phyloP scores from a whole-genome alignment of 2,329 filamentous ascomycete species.

The Hortaea sp. region DNA sequence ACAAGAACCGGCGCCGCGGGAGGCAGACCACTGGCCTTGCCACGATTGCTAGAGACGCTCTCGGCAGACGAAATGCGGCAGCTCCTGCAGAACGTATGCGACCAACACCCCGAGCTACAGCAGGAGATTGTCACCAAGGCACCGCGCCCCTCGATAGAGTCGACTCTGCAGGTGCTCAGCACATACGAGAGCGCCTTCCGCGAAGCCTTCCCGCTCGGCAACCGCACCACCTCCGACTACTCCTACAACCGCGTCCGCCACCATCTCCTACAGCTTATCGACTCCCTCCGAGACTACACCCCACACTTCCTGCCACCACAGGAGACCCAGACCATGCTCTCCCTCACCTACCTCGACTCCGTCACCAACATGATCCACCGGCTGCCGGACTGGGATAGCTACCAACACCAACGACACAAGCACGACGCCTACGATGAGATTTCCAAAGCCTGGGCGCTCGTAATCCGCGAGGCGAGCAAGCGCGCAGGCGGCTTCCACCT shows the following conservation, averaged over 20 bases:
- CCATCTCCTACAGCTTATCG: constrained; percentile 67
- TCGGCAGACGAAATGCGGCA: constrained; percentile 74
- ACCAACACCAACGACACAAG: constrained; percentile 83
- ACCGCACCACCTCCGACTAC: constrained; percentile 79
- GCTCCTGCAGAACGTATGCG: constrained; percentile 83
- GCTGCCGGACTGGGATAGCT: constrained; percentile 82
- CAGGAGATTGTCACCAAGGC: constrained; percentile 75
- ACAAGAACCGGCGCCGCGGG: constrained; percentile 55
- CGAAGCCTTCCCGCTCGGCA: constrained; percentile 73
- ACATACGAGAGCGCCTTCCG: constrained; percentile 73
- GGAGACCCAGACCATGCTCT: constrained; percentile 73
- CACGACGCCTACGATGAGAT: constrained; percentile 95
- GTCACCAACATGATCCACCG: constrained; percentile 84
- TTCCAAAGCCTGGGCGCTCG: constrained; percentile 81
- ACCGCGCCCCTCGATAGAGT: constrained; percentile 74
- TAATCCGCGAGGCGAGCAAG: constrained; percentile 85
- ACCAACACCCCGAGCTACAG: constrained; percentile 75
- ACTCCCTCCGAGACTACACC: constrained; percentile 87
- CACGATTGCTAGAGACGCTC: constrained; percentile 86
- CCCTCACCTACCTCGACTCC: constrained; percentile 77
- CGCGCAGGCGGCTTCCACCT: constrained; percentile 81
- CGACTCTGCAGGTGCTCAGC: constrained; percentile 68
- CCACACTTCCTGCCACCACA: constrained; percentile 89
- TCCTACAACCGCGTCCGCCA: constrained; percentile 88
- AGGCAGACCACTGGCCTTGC: constrained; percentile 54